Evolutionary conservation across 768 basidiomycete genomes (phyloP), one percentile per base, ranked within the genome.

Genomic region (Favolaschia claudopus): DNA sequence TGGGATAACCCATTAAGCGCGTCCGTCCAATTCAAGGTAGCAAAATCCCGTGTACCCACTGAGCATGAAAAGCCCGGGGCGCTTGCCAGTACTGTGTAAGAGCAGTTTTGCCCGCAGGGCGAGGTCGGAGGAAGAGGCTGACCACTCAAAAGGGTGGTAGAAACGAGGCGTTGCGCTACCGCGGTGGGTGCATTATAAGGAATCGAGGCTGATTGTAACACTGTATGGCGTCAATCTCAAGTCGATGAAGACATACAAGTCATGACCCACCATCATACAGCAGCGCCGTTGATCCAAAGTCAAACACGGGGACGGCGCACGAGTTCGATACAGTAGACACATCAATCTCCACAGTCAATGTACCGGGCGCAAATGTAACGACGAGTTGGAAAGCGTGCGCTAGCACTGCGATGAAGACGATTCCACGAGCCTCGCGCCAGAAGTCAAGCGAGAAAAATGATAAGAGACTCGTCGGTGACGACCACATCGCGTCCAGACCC

Each of bases 401-500:
- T 6, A 55, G 24, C 15, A 14, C 42, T 13, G 54, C n/a, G 28
- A 55, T 14, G 43, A 36, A 10, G n/a, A 46, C 36, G 9, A 22
- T 27, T 24, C 44, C 54, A 9, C 31, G 44, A 20, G 43, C 54
- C 7, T 27, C 29, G 43, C 10, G 15, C 54, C 54, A 55, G 38
- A 46, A 44, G 34, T 55, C 54, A 34, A 28, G 3, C 15, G 54
- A 55, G 19, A 55, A 17, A 32, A 55, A 55, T 36, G 54, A 32
- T 17, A 55, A 15, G 27, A 22, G 12, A 29, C 37, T 37, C 5
- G 15, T 27, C 33, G 13, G 33, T 44, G 43, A 44, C 17, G 43
- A 45, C 54, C 54, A 55, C 24, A 55, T n/a, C 27, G 54, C 43
- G 17, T 55, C 31, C 22, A 55, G 54, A 7, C 54, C 54, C 9